Evolutionary conservation across 345 rosid species (phyloP), one percentile per base, ranked within the genome.

Genomic region (Cardamine occulta): DNA sequence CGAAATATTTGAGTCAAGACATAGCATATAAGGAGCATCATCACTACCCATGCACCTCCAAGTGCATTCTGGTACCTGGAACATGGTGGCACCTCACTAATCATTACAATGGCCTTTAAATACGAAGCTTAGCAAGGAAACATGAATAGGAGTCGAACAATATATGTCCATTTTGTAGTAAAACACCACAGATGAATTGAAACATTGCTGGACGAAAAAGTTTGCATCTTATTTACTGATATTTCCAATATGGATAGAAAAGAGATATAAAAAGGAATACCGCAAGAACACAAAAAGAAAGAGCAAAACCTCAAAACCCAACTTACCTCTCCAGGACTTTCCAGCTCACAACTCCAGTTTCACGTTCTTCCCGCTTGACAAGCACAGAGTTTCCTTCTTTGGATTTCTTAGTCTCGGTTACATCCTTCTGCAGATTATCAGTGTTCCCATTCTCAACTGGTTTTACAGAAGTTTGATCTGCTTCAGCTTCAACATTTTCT

Each of bases 361-460:
- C 99, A 32, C 97, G 87, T 79, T 95, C 99, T 85, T 95, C 99
- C 78, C 86, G 89, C 91, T 92, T 95, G 79, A 95, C 85, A 63
- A 95, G 98, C 80, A 95, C 83, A 54, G 99, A 88, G 66, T 92
- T 95, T 63, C 91, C 88, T 83, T 76, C 88, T 80, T 88, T 87
- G 24, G 68, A 52, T 74, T 95, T 84, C 24, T 80, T 83, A 24
- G 74, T 15, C 71, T 80, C 77, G 21, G 12, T 58, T 60, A 69
- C 84, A 32, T 82, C 72, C 74, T 81, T 86, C 61, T 87, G 77
- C 37, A 74, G 64, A 72, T 72, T 85, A 79, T 78, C 77, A 24
- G 26, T 68, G 56, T 65, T 80, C 48, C 97, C 99, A 82, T 87
- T 92, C 61, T 82, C 84, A 61, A 79, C 74, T 53, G 55, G 79